A percentile compares a stretch with the other conserved stretches of the same genome.
Conservation (phyloP, 345 rosid species). For the Aurinia saxatilis region DNA sequence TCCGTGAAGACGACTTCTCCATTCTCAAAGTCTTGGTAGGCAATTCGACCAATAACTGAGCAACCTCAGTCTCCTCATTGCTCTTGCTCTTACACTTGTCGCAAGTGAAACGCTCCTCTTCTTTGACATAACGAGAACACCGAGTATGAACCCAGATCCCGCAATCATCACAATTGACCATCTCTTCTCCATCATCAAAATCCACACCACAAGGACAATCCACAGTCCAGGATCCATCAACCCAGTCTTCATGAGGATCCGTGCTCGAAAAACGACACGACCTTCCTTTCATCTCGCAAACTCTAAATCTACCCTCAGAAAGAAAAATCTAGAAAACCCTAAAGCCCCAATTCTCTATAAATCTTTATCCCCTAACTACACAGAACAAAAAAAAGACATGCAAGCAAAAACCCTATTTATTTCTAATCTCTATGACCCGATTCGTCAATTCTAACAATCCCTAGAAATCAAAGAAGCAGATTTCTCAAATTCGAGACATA, state of each 20-base stretch:
- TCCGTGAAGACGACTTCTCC: conserved; percentile 53
- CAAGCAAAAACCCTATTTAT: neutral
- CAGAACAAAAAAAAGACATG: neutral
- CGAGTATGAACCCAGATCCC: conserved; percentile 99
- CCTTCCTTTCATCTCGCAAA: conserved; percentile 22
- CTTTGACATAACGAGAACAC: conserved; percentile 80
- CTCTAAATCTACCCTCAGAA: neutral
- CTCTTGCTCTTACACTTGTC: conserved; percentile 79
- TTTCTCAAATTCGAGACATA: neutral
- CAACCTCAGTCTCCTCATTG: conserved; percentile 87
- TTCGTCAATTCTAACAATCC: conserved; percentile 7
- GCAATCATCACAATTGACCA: conserved; percentile 97
- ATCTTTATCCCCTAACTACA: neutral
- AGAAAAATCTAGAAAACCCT: conserved; percentile 16
- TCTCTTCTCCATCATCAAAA: conserved; percentile 97
- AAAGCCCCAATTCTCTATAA: conserved; percentile 13
- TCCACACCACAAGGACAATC: conserved; percentile 96
- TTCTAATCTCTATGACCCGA: neutral
- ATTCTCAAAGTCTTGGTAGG: conserved; percentile 72
- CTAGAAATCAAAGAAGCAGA: conserved; percentile 3
- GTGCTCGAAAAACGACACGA: conserved; percentile 33
- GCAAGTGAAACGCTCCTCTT: conserved; percentile 79
- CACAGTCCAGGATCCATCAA: conserved; percentile 95
- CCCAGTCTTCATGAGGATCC: conserved; percentile 93
- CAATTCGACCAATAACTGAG: conserved; percentile 80